Evolutionary conservation across 768 basidiomycete species (phyloP).

Genomic region (Boletellus ananas): DNA sequence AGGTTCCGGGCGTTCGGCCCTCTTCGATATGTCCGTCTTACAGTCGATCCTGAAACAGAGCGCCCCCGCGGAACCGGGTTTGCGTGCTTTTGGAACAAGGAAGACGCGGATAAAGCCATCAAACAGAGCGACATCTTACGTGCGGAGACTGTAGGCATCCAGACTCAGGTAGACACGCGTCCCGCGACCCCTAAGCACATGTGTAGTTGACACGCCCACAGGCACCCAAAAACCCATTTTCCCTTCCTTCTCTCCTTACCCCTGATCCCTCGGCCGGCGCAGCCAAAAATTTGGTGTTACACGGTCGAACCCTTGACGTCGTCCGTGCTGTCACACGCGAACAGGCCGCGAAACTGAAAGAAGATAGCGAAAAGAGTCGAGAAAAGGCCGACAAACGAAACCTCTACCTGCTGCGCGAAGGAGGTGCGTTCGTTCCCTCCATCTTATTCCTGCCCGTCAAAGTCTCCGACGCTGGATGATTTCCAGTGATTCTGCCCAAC

Average conservation of each 20-base stretch:
- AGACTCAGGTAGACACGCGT: slow-evolving; percentile 29
- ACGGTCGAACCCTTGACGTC: slow-evolving; percentile 91
- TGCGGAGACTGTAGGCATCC: slow-evolving; percentile 54
- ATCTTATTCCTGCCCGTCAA: background rate
- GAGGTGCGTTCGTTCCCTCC: slow-evolving; percentile 50
- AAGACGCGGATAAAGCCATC: slow-evolving; percentile 82
- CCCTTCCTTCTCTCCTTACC: slow-evolving; percentile 83
- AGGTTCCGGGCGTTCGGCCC: slow-evolving; percentile 90
- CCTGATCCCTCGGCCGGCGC: slow-evolving; percentile 88
- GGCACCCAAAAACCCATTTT: slow-evolving; percentile 82
- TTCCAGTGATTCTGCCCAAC: slow-evolving; percentile 83
- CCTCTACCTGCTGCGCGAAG: slow-evolving; percentile 93
- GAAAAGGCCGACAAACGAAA: slow-evolving; percentile 94
- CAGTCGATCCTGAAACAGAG: slow-evolving; percentile 76
- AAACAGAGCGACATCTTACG: slow-evolving; percentile 73
- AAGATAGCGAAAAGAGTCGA: slow-evolving; percentile 78
- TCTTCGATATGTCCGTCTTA: slow-evolving; percentile 88
- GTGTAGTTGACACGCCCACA: slow-evolving; percentile 19
- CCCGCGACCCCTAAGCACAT: background rate
- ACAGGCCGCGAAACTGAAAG: slow-evolving; percentile 81
- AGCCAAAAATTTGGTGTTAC: slow-evolving; percentile 79
- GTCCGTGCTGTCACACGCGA: slow-evolving; percentile 88
- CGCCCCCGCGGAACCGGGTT: slow-evolving; percentile 95
- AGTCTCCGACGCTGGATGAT: too few species aligned
- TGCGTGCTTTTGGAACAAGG: slow-evolving; percentile 93